Percentiles rank a stretch among this genome's conserved stretches.
Evolutionary conservation across 2,329 filamentous ascomycete genomes (phyloP).

Genomic region (Phyllosticta paracitricarpa): DNA sequence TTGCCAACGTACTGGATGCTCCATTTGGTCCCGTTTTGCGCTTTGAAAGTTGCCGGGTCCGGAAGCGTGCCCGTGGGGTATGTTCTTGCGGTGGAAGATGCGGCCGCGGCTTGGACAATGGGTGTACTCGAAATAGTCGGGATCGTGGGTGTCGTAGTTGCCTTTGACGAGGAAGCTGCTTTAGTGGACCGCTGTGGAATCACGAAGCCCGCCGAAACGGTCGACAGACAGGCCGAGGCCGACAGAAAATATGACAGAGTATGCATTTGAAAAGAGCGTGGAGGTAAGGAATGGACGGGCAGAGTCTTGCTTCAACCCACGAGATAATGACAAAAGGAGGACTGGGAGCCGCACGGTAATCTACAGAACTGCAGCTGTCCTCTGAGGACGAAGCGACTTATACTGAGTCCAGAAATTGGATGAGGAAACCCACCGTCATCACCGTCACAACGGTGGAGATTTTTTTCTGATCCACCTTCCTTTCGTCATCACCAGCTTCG

Average conservation of each 20-base stretch:
- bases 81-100: neutral
- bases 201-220: neutral
- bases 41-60: neutral
- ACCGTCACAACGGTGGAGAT: neutral
- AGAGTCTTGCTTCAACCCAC: neutral
- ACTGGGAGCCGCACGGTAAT: neutral
- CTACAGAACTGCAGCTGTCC: neutral
- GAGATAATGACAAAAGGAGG: neutral
- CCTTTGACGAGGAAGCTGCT: neutral
- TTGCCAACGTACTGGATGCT: constrained; percentile 3
- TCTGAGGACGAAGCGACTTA: neutral
- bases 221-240: neutral
- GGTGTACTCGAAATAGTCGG: neutral
- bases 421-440: neutral
- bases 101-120: neutral
- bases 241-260: neutral
- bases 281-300: neutral
- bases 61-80: neutral
- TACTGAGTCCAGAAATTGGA: neutral
- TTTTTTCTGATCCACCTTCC: neutral
- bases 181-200: neutral
- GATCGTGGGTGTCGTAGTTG: neutral
- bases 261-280: neutral
- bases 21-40: constrained; percentile 6
- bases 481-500: neutral